Conservation (phyloP, 148 eudicot species). For the Mesembryanthemum crystallinum region DNA sequence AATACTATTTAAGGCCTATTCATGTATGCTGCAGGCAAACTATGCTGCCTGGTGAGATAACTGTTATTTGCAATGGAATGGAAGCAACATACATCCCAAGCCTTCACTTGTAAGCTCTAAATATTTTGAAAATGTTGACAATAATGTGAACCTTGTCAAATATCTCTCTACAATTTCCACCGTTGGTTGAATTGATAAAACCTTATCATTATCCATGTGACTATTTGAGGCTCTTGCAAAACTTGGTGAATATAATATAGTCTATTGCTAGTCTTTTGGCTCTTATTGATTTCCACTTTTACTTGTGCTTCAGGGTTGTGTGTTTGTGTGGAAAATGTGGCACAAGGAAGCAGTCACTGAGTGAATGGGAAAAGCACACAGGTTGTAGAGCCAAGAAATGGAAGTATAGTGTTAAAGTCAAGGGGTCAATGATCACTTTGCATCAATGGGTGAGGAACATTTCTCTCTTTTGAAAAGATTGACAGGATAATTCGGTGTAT, state of each 20-base stretch:
- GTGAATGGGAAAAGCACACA: conserved; percentile 96
- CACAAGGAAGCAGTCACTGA: conserved; percentile 48
- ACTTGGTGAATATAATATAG: background rate
- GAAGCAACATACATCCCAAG: conserved; percentile 67
- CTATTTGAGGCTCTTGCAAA: background rate
- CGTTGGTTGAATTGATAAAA: background rate
- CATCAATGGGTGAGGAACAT: conserved; percentile 60
- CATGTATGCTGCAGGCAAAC: conserved; percentile 32
- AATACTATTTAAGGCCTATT: conserved; percentile 1
- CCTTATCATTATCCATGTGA: background rate
- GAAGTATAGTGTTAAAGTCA: conserved; percentile 84
- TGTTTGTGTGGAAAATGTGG: conserved; percentile 85
- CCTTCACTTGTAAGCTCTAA: conserved; percentile 68
- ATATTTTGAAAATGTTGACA: background rate
- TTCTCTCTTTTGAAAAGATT: background rate
- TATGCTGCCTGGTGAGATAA: conserved; percentile 45
- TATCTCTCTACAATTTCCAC: background rate
- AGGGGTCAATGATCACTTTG: conserved; percentile 64
- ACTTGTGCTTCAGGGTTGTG: conserved; percentile 56
- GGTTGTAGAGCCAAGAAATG: conserved; percentile 92
- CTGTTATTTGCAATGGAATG: conserved; percentile 80
- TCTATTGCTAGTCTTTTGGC: background rate
- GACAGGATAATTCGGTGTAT: background rate
- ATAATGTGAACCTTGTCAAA: background rate
- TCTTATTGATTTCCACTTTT: conserved; percentile 13